A percentile compares a stretch with the other conserved stretches of the same genome.
These are phyloP conservation scores for Talaromyces amestolkiae DNA, from an alignment of 2,329 filamentous ascomycete species.

Conservation along the genomic window DNA sequence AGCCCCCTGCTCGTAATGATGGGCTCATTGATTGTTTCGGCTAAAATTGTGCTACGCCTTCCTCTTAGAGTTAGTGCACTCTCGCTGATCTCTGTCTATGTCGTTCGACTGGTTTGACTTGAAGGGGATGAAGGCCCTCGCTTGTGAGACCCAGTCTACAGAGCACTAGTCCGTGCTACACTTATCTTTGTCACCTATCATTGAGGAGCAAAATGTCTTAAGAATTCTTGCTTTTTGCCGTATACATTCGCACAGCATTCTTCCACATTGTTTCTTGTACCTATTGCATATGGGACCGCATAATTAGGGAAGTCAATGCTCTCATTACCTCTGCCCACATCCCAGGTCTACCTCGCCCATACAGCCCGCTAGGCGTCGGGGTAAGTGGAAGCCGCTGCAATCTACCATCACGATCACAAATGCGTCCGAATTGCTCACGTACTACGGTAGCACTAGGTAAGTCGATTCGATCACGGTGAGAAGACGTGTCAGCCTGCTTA, in stretches of 20 bases:
- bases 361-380: background rate
- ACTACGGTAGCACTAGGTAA: background rate
- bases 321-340: background rate
- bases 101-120: background rate
- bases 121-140: background rate
- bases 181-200: background rate
- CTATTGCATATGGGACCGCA: background rate
- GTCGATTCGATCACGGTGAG: too few relatives aligned
- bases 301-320: background rate
- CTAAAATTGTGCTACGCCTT: background rate
- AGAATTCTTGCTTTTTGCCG: background rate
- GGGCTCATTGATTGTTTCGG: background rate
- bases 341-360: background rate
- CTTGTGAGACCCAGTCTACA: background rate
- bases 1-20: background rate
- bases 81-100: background rate
- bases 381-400: constrained; percentile 1
- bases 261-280: background rate
- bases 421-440: background rate
- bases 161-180: background rate
- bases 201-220: background rate
- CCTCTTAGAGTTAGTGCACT: background rate
- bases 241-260: background rate
- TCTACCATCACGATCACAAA: background rate
- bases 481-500: background rate